These are phyloP conservation scores for Rhynchospora tenuis DNA, from an alignment of 176 grass and related monocot genomes.

Conservation along the genomic window DNA sequence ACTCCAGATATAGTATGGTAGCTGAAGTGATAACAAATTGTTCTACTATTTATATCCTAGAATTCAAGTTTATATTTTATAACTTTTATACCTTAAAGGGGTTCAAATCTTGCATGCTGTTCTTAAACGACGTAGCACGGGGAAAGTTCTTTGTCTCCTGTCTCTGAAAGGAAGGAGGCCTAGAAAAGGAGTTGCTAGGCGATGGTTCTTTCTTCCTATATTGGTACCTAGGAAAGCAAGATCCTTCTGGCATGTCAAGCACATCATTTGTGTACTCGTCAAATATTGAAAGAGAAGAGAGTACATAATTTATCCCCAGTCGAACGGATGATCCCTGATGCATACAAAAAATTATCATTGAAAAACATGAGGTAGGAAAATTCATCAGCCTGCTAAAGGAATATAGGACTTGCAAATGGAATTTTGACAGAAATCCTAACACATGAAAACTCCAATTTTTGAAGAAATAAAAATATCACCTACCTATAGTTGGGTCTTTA, in stretches of 20 bases:
- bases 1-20: background rate
- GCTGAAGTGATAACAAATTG: background rate
- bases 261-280: constrained; percentile 97
- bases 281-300: constrained; percentile 79
- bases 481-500: background rate
- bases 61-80: background rate
- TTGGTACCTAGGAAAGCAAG: constrained; percentile 87
- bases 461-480: background rate
- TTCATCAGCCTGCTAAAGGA: background rate
- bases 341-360: constrained; percentile 18
- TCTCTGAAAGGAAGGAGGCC: constrained; percentile 47
- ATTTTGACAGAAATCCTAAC: background rate
- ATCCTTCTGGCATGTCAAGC: constrained; percentile 88
- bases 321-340: constrained; percentile 66
- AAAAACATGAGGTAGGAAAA: background rate
- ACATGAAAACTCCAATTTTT: background rate
- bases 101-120: constrained; percentile 66
- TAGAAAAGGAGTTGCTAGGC: constrained; percentile 31
- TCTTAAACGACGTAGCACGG: constrained; percentile 79
- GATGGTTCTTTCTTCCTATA: constrained; percentile 48
- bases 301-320: constrained; percentile 66
- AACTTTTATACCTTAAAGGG: constrained; percentile 67
- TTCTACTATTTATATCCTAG: background rate
- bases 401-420: background rate
- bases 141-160: constrained; percentile 58